Evolutionary conservation across 306 rosid genomes (phyloP).

Genomic region (Fragaria nilgerrensis): DNA sequence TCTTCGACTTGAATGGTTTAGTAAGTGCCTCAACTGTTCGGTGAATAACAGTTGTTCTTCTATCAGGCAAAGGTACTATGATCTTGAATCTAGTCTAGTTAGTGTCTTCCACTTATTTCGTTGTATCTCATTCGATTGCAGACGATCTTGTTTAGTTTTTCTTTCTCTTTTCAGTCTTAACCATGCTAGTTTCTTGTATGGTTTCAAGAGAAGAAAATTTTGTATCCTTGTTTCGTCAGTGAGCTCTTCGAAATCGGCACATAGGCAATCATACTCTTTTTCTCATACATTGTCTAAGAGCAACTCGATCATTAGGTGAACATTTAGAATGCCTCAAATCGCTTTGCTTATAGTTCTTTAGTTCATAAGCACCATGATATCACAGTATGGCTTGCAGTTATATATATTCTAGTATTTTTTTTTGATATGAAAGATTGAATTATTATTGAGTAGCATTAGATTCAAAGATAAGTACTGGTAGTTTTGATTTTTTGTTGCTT

Average conservation of each 20-base stretch:
- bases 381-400: too few species aligned
- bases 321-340: too few species aligned
- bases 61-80: conserved; percentile 4
- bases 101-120: neutral
- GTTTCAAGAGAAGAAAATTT: neutral
- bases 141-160: neutral
- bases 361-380: too few species aligned
- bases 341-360: too few species aligned
- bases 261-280: neutral
- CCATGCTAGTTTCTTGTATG: conserved; percentile 5
- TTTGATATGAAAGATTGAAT: too few species aligned
- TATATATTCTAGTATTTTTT: too few species aligned
- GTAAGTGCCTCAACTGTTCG: conserved; percentile 3
- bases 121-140: conserved; percentile 3
- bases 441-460: too few species aligned
- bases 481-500: too few species aligned
- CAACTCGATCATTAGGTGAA: too few species aligned
- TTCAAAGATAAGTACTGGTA: too few species aligned
- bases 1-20: neutral
- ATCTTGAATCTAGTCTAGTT: neutral
- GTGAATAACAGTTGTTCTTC: conserved; percentile 2
- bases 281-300: too few species aligned
- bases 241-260: conserved; percentile 3
- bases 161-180: neutral
- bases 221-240: neutral